Evolutionary conservation across 441 rosid genomes (phyloP).

Genomic region (Geranium incanum): DNA sequence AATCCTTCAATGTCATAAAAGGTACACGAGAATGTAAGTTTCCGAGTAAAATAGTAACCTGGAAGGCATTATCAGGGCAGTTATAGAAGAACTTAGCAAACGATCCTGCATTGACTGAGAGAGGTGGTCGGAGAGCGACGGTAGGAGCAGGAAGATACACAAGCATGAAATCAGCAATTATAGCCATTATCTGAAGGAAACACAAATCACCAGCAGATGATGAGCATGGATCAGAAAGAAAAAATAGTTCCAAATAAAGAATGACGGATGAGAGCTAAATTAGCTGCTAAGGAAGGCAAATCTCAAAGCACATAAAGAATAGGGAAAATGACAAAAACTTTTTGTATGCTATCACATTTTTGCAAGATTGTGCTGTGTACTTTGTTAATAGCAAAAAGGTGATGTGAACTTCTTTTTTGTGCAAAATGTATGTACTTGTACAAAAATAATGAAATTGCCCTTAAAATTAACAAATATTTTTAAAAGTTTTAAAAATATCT

Average conservation of each 20-base stretch:
- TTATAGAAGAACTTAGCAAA: conserved; percentile 58
- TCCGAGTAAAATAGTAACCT: conserved; percentile 36
- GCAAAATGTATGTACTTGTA: no score
- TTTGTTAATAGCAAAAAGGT: no score
- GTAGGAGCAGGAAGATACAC: conserved; percentile 96
- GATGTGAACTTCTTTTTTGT: no score
- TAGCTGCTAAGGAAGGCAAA: background rate
- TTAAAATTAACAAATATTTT: no score
- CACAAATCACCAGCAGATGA: background rate
- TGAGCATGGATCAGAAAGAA: background rate
- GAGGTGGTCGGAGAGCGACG: conserved; percentile 69
- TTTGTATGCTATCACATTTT: no score
- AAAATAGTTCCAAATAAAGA: no score
- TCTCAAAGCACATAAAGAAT: background rate
- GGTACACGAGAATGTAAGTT: background rate
- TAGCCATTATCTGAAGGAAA: conserved; percentile 68
- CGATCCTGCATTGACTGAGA: conserved; percentile 47
- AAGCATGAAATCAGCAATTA: conserved; percentile 95
- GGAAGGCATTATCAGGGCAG: conserved; percentile 85
- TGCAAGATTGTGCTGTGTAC: no score
- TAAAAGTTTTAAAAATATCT: no score
- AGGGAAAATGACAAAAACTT: no score
- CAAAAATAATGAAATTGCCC: no score
- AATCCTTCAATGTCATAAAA: background rate
- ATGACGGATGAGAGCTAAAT: no score